Percentiles rank a stretch among this genome's conserved stretches.
Conservation (phyloP, 495 filamentous ascomycete species). For the Aspergillus heteromorphus region DNA sequence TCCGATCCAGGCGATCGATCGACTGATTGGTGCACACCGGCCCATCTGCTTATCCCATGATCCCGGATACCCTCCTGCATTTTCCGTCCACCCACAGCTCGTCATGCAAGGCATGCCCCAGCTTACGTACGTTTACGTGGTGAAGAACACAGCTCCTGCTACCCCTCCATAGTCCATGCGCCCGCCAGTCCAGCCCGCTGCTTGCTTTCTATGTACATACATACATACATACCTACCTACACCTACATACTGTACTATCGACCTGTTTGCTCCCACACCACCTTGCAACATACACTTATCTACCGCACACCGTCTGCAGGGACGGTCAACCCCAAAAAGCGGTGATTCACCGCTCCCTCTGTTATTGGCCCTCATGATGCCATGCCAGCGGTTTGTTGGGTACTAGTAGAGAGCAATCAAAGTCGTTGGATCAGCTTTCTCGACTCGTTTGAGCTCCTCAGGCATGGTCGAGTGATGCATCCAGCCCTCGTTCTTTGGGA, state of each 20-base stretch:
- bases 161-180: background rate
- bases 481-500: background rate
- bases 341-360: slow-evolving; percentile 15
- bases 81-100: slow-evolving; percentile 2
- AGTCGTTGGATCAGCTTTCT: too few species aligned
- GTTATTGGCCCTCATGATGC: slow-evolving; percentile 12
- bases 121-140: slow-evolving; percentile 9
- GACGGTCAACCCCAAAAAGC: slow-evolving; percentile 1
- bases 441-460: background rate
- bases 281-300: background rate
- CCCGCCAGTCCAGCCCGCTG: too few species aligned
- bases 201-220: too few species aligned
- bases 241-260: too few species aligned
- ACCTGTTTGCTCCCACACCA: background rate
- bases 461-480: background rate
- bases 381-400: slow-evolving; percentile 6
- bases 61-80: slow-evolving; percentile 12
- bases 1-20: background rate
- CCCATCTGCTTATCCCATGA: slow-evolving; percentile 5
- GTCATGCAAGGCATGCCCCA: background rate
- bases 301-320: background rate
- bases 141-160: background rate
- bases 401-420: background rate
- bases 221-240: too few species aligned
- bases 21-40: slow-evolving; percentile 4